Conservation (phyloP, 2,329 filamentous ascomycete species). For the Hyphodiscus sp. region DNA sequence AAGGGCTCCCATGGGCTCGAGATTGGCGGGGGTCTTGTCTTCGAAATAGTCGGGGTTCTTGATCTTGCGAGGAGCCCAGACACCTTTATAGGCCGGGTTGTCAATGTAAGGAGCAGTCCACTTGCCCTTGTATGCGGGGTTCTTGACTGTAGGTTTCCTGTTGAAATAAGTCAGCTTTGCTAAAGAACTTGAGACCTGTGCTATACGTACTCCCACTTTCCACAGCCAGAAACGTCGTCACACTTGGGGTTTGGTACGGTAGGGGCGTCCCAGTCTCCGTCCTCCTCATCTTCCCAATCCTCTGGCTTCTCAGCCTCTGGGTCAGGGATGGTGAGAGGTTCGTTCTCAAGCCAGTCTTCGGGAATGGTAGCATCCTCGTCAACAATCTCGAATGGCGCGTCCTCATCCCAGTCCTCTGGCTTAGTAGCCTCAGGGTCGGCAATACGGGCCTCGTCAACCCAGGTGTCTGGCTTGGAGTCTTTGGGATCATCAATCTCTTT, state of each 20-base stretch:
- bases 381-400: constrained; percentile 91
- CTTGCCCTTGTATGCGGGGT: constrained; percentile 94
- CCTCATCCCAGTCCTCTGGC: constrained; percentile 98
- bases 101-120: constrained; percentile 90
- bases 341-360: constrained; percentile 92
- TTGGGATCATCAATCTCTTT: constrained; percentile 93
- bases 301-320: constrained; percentile 96
- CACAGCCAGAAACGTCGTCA: constrained; percentile 85
- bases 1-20: constrained; percentile 97
- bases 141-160: constrained; percentile 77
- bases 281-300: constrained; percentile 99
- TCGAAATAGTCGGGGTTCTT: constrained; percentile 94
- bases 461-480: constrained; percentile 89
- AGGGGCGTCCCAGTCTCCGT: constrained; percentile 86
- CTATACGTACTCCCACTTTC: constrained; percentile 60
- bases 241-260: constrained; percentile 95
- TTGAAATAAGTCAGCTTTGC: no score
- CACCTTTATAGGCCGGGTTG: constrained; percentile 97
- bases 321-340: constrained; percentile 77
- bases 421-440: constrained; percentile 88
- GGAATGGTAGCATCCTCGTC: constrained; percentile 89
- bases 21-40: constrained; percentile 93
- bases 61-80: constrained; percentile 93
- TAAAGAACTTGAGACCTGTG: no score
- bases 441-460: constrained; percentile 92